phyloP scores from a whole-genome alignment of 148 eudicot species.

The Gaultheria prostrata region DNA sequence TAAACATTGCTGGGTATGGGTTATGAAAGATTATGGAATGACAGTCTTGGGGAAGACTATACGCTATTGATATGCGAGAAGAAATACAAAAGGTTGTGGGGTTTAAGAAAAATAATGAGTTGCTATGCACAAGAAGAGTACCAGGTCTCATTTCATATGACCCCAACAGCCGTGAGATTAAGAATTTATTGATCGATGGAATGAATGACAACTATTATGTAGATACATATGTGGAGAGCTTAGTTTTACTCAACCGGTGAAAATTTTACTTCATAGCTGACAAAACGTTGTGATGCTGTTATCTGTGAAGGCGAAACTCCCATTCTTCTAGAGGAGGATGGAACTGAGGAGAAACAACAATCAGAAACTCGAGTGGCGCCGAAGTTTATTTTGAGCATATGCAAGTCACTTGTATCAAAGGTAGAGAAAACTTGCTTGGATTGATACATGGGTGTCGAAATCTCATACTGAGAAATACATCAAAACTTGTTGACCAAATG shows the following conservation, averaged over 20 bases:
- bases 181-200: conserved; percentile 22
- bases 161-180: conserved; percentile 16
- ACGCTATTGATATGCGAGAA: conserved; percentile 9
- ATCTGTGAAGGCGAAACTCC: not conserved
- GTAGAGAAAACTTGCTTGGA: not conserved
- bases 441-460: not conserved
- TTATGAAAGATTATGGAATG: conserved; percentile 31
- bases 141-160: conserved; percentile 29
- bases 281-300: not conserved
- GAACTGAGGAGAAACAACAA: not conserved
- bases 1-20: conserved; percentile 27
- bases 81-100: conserved; percentile 10
- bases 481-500: too few species aligned
- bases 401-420: not conserved
- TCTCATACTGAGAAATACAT: not conserved
- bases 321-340: not conserved
- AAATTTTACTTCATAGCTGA: not conserved
- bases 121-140: not conserved
- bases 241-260: conserved; percentile 16
- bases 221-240: conserved; percentile 34
- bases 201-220: conserved; percentile 26
- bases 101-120: conserved; percentile 9
- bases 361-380: not conserved
- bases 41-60: conserved; percentile 32
- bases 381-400: not conserved